Evolutionary conservation across 1,284 basidiomycete genomes (phyloP), one percentile per base, ranked within the genome.

Genomic region (Malassezia japonica): DNA sequence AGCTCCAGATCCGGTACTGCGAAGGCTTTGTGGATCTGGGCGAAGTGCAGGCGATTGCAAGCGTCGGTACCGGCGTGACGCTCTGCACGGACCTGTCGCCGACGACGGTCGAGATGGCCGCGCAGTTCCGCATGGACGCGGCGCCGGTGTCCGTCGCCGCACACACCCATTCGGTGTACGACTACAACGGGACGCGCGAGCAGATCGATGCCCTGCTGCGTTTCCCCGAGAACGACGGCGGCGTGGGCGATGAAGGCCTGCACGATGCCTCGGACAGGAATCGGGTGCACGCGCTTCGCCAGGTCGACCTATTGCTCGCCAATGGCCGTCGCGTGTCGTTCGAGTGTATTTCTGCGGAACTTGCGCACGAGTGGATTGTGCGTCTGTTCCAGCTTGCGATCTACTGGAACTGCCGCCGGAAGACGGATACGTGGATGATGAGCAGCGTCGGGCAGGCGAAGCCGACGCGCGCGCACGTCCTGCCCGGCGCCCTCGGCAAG

Each of bases 361-460:
- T 81, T 35, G 83, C 83, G 2, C 67, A 83, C 39, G 85, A 90
- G 62, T 90, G 87, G 87, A 81, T 88, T 42, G 78, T 80, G 46
- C 79, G 80, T 44, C 78, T 90, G 2, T 79, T 80, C 23, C 79
- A 78, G 33, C 77, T 89, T 24, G 74, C 84, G 29, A 71, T 76
- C 9, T 90, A 86, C 68, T 90, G 87, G 87, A 82, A 79, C 46
- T 77, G 80, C 46, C 79, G 83, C 32, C 82, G 86, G 62, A 78
- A 78, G 29, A 76, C 77, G 35, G 85, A 87, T 65, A 82, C 87
- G 15, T 77, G 77, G 48, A 78, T 83, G 52, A 84, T 88, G 72
- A 88, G 89, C 83, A 81, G 86, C 27, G 74, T 43, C 39, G 24
- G 37, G 15, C 24, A 18, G 34, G n/a, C n/a, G 16, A 23, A 24